Evolutionary conservation across 306 rosid species (phyloP), one percentile per base, ranked within the genome.

Genomic region (Arachis stenosperma): DNA sequence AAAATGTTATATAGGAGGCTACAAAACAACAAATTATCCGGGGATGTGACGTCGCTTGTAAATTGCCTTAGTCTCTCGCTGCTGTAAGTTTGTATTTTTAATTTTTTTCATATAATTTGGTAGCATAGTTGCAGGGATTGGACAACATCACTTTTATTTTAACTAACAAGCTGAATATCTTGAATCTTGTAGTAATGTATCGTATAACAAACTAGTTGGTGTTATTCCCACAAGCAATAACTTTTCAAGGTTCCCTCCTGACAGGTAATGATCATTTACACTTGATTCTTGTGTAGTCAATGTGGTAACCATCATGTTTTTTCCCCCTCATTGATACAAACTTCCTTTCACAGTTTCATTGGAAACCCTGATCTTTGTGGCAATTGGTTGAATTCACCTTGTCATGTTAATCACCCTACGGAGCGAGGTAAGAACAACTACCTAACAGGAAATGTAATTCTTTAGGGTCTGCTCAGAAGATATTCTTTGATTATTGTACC

Each of bases 351-450:
- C 86, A 95, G 99, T 73, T 95, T 92, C 80, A 60, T 95, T 71
- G 99, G 99, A 83, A 95, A 95, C 76, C 84, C 91, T 11, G 84
- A 77, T 72, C 96, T 95, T 12, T 95, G 99, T 72, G 97, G 99
- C 65, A 75, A 81, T 77, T 88, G 99, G 98, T 81, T 84, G 57
- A 82, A 70, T 82, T 88, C 81, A 47, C 88, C 83, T 0, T 95
- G 99, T 81, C 90, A 74, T 7, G 83, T 74, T 27, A 62, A 86
- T 78, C 96, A 8, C n/a, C 72, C 96, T 51, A 27, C 88, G 4
- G 97, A 83, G 76, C 83, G 92, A 82, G 98, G 99, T 90, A 70
- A 62, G 63, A 54, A 71, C 39, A 27, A 67, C 15, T 5, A 50
- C 40, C 39, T 42, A n/a, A 8, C 43, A 1, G 37, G 9, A 55